Evolutionary conservation across 1,284 basidiomycete species (phyloP), one percentile per base, ranked within the genome.

Genomic region (Mycosarcoma mackinlayi): DNA sequence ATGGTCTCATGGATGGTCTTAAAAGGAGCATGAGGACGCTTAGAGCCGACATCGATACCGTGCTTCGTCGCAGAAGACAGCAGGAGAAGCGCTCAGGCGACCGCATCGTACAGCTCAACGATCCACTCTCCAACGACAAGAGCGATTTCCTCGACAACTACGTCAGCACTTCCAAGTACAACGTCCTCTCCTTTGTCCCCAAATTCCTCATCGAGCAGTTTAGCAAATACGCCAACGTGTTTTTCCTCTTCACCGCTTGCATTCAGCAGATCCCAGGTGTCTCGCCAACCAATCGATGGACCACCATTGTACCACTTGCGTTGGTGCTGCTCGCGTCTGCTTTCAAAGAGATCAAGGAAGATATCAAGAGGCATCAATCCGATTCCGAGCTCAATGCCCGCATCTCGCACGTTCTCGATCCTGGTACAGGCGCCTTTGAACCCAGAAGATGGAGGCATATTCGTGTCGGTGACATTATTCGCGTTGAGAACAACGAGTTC

Each of bases 201-300:
- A 98, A 97, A 84, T 99, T 98, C 85, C 84, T 98, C 59, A 51
- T 69, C 47, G 94, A 97, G 83, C 94, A 97, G 89, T 96, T 97
- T 86, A 93, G 92, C 68, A 95, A 96, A 88, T 98, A 97, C 81
- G 96, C 96, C 76, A 98, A 99, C 83, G 67, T 98, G 64, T 99
- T 99, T 87, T 98, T 99, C 88, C 86, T 99, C 63, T 98, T 98
- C 86, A 98, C 95, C 25, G 94, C 94, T 24, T 92, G 89, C 84
- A 98, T 98, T 54, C 95, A 98, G 83, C 96, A 99, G 85, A 94
- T 98, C 72, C 96, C 96, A 10, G 92, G 89, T 75, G 96, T 99
- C 6, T 98, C 95, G 3, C 96, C 96, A 9, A 98, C 95, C 4
- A 95, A 98, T 77, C 86, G 86, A 52, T 99, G 91, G 84, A 99